Conservation (phyloP, 2,329 filamentous ascomycete genomes). For the Epichloe uncinata region DNA sequence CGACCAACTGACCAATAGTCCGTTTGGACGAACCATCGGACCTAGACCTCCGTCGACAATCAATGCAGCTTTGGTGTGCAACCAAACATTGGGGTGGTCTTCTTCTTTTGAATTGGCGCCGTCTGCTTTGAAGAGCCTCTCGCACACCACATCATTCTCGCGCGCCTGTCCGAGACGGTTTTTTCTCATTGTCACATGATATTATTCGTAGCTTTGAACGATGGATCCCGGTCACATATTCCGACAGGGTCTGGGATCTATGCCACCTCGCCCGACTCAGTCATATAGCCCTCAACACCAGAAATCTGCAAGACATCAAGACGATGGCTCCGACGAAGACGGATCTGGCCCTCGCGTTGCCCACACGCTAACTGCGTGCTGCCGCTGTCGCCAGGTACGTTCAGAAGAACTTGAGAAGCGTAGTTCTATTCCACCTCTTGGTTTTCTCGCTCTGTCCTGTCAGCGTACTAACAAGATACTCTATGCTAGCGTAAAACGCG, state of each 20-base stretch:
- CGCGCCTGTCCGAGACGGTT: neutral
- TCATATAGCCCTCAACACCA: slow-evolving; percentile 19
- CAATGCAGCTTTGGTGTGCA: neutral
- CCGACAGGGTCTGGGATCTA: slow-evolving; percentile 40
- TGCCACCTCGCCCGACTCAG: slow-evolving; percentile 25
- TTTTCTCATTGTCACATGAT: neutral
- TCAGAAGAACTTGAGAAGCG: neutral
- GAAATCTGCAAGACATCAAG: slow-evolving; percentile 17
- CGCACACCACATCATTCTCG: neutral
- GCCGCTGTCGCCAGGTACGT: slow-evolving; percentile 63
- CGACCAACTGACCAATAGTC: neutral
- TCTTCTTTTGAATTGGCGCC: slow-evolving; percentile 2
- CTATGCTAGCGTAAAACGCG: slow-evolving; percentile 70
- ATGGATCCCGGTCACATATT: slow-evolving; percentile 51
- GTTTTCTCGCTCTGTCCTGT: neutral
- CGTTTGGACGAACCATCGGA: neutral
- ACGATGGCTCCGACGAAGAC: slow-evolving; percentile 35
- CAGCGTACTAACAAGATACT: slow-evolving; percentile 2
- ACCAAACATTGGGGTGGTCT: neutral
- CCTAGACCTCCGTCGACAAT: neutral
- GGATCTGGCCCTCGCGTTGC: slow-evolving; percentile 50
- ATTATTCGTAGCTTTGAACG: slow-evolving; percentile 1
- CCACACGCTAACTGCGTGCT: slow-evolving; percentile 69
- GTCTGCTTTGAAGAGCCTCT: neutral
- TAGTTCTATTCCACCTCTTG: neutral